These are phyloP conservation scores for Rhodotorula sp. DNA, from an alignment of 1,284 basidiomycete species.

Conservation along the genomic window DNA sequence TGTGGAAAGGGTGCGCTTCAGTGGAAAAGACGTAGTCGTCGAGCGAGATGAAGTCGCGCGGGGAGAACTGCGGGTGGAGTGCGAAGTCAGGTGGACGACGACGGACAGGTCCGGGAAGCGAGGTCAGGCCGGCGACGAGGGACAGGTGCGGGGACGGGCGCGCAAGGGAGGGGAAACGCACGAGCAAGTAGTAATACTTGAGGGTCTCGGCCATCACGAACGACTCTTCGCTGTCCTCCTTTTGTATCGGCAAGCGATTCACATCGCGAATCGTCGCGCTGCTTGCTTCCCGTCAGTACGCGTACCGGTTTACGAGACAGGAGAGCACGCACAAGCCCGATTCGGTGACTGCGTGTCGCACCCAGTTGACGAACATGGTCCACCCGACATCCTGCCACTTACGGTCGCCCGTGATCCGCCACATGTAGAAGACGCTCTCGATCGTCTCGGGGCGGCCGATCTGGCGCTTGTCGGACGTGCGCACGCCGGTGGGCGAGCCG, in stretches of 20 bases:
- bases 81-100: constrained; percentile 37
- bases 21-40: constrained; percentile 60
- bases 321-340: constrained; percentile 15
- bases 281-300: constrained; percentile 47
- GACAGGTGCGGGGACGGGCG: constrained; percentile 22
- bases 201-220: constrained; percentile 56
- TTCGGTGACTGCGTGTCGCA: constrained; percentile 51
- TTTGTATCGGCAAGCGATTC: constrained; percentile 45
- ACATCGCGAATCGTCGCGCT: constrained; percentile 54
- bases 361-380: constrained; percentile 62
- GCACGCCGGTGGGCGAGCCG: constrained; percentile 41
- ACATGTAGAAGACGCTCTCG: constrained; percentile 60
- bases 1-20: constrained; percentile 41
- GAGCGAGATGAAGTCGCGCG: constrained; percentile 57
- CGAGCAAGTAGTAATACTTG: constrained; percentile 22
- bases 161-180: not conserved
- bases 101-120: constrained; percentile 20
- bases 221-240: constrained; percentile 56
- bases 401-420: constrained; percentile 59
- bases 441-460: constrained; percentile 60
- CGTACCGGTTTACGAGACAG: not conserved
- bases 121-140: no score
- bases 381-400: constrained; percentile 62
- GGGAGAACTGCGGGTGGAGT: constrained; percentile 53
- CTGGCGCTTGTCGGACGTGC: constrained; percentile 32